Evolutionary conservation across 257 asterid species (phyloP).

Genomic region (Capsicum pubescens): DNA sequence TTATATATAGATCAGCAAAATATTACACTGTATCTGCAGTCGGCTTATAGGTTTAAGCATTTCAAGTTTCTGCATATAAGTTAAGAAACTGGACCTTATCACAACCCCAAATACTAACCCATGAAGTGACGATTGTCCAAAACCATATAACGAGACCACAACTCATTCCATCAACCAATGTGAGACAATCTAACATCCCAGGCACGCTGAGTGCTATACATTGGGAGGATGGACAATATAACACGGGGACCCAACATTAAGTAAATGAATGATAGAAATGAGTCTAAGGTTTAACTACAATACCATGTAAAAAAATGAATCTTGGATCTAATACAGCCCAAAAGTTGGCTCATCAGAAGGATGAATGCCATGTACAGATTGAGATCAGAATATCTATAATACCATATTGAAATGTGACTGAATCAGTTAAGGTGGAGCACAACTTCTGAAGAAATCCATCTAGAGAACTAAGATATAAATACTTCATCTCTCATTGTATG

Average conservation of each 20-base stretch:
- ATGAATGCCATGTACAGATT: neutral
- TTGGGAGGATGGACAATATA: neutral
- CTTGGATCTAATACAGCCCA: no score
- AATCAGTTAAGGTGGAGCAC: neutral
- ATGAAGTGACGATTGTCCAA: neutral
- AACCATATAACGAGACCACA: neutral
- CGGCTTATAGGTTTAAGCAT: constrained; percentile 12
- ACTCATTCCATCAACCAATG: neutral
- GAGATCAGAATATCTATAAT: neutral
- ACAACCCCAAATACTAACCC: no score
- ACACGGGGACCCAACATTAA: neutral
- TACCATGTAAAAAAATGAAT: neutral
- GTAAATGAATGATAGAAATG: neutral
- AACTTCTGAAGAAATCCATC: neutral
- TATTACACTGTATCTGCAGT: no score
- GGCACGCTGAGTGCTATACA: neutral
- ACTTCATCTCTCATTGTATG: neutral
- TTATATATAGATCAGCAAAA: neutral
- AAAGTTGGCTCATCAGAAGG: no score
- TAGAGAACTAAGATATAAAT: neutral
- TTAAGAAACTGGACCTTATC: no score
- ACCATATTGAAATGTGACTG: no score
- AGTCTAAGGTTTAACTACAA: neutral
- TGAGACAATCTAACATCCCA: neutral
- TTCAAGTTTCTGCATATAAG: constrained; percentile 34